Percentiles rank a stretch among this genome's conserved stretches.
Conservation (phyloP, 2,329 filamentous ascomycete species). For the Lasiodiplodia citricola region DNA sequence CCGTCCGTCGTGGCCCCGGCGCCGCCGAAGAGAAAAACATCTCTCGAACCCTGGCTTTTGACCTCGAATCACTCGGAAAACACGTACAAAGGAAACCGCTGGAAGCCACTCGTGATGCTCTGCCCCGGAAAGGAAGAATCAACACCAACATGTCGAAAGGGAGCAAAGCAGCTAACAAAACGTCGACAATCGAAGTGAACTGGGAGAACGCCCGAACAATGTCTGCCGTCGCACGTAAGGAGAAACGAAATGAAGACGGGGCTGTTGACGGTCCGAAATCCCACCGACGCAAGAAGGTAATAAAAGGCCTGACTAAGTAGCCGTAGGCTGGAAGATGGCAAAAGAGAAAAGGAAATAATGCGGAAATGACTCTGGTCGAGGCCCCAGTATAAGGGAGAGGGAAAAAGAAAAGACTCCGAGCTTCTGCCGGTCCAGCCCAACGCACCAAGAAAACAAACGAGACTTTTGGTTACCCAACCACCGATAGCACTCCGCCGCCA, state of each 20-base stretch:
- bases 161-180: constrained; percentile 15
- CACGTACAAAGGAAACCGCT: constrained; percentile 15
- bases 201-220: constrained; percentile 18
- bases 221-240: constrained; percentile 23
- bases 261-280: neutral
- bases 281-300: constrained; percentile 12
- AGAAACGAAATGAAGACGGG: constrained; percentile 24
- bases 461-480: constrained; percentile 11
- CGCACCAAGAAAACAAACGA: constrained; percentile 3
- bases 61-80: neutral
- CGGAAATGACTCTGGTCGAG: constrained; percentile 20
- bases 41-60: neutral
- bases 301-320: constrained; percentile 18
- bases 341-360: constrained; percentile 15
- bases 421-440: constrained; percentile 1
- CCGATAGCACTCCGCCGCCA: neutral
- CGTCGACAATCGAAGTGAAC: constrained; percentile 8
- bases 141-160: neutral
- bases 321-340: neutral
- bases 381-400: constrained; percentile 10
- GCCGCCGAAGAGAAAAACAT: neutral
- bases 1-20: neutral
- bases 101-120: constrained; percentile 20
- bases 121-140: constrained; percentile 1
- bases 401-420: constrained; percentile 5